Conservation (phyloP, 495 filamentous ascomycete genomes). For the Hypoxylon lienhwacheense region DNA sequence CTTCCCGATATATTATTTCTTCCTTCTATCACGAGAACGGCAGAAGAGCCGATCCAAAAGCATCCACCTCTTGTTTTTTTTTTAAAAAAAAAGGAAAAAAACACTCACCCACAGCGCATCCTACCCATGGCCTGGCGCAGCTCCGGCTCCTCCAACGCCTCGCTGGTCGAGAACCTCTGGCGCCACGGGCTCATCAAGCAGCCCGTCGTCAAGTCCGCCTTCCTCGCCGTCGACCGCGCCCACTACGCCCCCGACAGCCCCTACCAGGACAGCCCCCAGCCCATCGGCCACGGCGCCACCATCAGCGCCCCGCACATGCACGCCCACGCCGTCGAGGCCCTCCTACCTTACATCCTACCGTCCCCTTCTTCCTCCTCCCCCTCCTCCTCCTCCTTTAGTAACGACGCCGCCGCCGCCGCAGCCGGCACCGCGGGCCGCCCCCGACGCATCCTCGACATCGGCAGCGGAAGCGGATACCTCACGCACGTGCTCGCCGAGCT, state of each 20-base stretch:
- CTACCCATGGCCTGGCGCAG: slow-evolving; percentile 84
- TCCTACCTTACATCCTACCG: slow-evolving; percentile 61
- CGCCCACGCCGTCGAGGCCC: slow-evolving; percentile 70
- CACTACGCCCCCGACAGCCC: slow-evolving; percentile 70
- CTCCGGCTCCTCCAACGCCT: slow-evolving; percentile 74
- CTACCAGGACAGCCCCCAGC: slow-evolving; percentile 89
- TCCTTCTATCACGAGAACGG: neutral
- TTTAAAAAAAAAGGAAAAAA: too few relatives aligned
- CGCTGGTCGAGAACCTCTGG: slow-evolving; percentile 77
- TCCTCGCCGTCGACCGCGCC: slow-evolving; percentile 83
- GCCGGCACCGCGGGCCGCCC: slow-evolving; percentile 34
- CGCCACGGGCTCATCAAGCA: slow-evolving; percentile 70
- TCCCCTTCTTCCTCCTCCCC: neutral
- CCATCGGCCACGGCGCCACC: slow-evolving; percentile 84
- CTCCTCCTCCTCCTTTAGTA: too few relatives aligned
- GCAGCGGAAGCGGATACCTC: slow-evolving; percentile 87
- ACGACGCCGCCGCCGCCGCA: slow-evolving; percentile 14
- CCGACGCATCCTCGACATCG: slow-evolving; percentile 77
- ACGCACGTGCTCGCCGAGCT: slow-evolving; percentile 88
- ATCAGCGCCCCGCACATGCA: slow-evolving; percentile 99
- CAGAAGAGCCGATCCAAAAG: too few relatives aligned
- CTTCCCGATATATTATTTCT: too few relatives aligned
- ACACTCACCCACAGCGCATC: slow-evolving; percentile 1
- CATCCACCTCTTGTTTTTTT: too few relatives aligned
- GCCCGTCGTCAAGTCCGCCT: slow-evolving; percentile 71